phyloP scores from a whole-genome alignment of 768 basidiomycete species.

The Boletus tomentosulus region DNA sequence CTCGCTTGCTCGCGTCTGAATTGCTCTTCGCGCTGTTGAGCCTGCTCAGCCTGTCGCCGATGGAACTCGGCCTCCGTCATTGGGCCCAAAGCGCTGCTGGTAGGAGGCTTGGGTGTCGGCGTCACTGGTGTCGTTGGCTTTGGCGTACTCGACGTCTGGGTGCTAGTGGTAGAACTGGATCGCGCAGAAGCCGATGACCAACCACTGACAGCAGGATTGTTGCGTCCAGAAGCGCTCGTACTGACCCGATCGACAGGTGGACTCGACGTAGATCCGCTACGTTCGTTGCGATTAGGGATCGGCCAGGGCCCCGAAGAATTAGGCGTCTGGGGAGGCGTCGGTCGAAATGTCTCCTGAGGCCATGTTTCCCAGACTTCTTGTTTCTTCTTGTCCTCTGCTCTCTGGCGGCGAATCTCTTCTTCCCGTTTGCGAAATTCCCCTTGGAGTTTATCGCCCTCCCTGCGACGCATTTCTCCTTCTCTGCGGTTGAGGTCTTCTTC shows the following conservation, averaged over 20 bases:
- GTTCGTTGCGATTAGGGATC: constrained; percentile 29
- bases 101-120: constrained; percentile 18
- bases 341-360: constrained; percentile 23
- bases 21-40: constrained; percentile 60
- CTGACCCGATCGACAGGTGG: constrained; percentile 31
- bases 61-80: constrained; percentile 53
- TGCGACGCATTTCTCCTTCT: constrained; percentile 29
- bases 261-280: constrained; percentile 31
- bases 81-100: constrained; percentile 16
- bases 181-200: constrained; percentile 31
- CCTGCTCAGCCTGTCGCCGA: constrained; percentile 60
- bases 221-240: constrained; percentile 25
- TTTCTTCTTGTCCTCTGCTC: constrained; percentile 30
- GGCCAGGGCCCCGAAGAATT: constrained; percentile 30
- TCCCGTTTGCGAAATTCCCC: constrained; percentile 30
- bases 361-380: constrained; percentile 28
- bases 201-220: constrained; percentile 19
- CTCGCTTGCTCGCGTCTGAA: constrained; percentile 68
- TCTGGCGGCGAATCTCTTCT: constrained; percentile 29
- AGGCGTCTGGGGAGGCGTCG: constrained; percentile 26
- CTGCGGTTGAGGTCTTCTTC: constrained; percentile 33
- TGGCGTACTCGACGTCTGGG: constrained; percentile 22
- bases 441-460: constrained; percentile 25
- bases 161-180: constrained; percentile 6
- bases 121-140: constrained; percentile 23